These are phyloP conservation scores for Pistacia atlantica DNA, from an alignment of 345 rosid species.

Conservation along the genomic window DNA sequence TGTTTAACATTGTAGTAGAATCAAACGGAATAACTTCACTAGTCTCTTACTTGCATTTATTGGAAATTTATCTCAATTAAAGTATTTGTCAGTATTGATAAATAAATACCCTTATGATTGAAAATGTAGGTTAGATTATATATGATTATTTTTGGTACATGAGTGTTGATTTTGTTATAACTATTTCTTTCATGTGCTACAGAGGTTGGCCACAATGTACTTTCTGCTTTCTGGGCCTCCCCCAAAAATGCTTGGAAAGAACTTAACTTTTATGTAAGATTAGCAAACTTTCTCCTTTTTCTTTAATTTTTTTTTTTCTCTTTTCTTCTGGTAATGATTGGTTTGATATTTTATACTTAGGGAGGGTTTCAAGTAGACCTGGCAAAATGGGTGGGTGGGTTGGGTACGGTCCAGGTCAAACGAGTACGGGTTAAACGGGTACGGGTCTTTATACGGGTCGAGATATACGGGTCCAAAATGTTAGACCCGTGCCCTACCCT, in stretches of 20 bases:
- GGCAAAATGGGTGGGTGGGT: too few relatives aligned
- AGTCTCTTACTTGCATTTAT: conserved; percentile 42
- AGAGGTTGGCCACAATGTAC: conserved; percentile 20
- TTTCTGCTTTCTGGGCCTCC: too few relatives aligned
- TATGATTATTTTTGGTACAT: background rate
- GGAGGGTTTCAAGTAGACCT: too few relatives aligned
- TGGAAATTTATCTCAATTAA: conserved; percentile 33
- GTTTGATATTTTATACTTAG: too few relatives aligned
- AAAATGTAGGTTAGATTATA: too few relatives aligned
- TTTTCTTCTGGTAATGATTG: background rate
- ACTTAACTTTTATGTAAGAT: conserved; percentile 35
- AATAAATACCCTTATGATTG: background rate
- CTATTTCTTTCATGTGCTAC: conserved; percentile 10
- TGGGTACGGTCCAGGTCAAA: too few relatives aligned
- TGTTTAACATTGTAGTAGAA: conserved; percentile 29
- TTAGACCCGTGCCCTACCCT: too few relatives aligned
- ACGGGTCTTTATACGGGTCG: too few relatives aligned
- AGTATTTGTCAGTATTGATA: conserved; percentile 20
- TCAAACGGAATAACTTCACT: conserved; percentile 35
- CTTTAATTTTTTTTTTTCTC: background rate
- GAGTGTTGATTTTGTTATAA: background rate
- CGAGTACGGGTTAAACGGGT: too few relatives aligned
- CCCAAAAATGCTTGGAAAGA: background rate
- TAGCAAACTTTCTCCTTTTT: background rate
- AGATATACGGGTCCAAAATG: too few relatives aligned